Percentiles rank a stretch among this genome's conserved stretches.
Conservation (phyloP, 768 basidiomycete species). For the Leccinellum albellum region DNA sequence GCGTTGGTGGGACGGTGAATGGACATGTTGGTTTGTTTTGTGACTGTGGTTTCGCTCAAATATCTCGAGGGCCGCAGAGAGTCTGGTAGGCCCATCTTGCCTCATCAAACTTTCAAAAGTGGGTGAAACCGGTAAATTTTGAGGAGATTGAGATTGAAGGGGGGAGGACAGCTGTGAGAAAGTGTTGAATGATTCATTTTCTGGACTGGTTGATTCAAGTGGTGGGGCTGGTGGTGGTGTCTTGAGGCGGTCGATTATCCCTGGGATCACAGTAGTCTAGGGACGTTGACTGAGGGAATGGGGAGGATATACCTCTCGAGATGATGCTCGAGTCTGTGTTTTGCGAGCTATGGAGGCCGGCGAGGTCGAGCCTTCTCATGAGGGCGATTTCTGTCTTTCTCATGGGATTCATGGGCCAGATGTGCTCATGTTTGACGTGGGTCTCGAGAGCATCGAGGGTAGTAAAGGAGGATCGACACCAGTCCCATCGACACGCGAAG, state of each 20-base stretch:
- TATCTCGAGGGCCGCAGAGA: slow-evolving; percentile 16
- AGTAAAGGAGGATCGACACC: slow-evolving; percentile 45
- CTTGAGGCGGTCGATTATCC: background rate
- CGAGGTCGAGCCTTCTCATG: slow-evolving; percentile 36
- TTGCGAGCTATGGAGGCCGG: slow-evolving; percentile 26
- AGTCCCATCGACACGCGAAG: slow-evolving; percentile 49
- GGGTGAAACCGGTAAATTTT: slow-evolving; percentile 18
- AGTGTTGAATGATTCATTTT: slow-evolving; percentile 8
- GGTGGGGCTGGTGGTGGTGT: slow-evolving; percentile 4
- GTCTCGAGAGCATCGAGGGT: slow-evolving; percentile 36
- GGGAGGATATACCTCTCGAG: slow-evolving; percentile 17
- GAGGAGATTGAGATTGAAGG: slow-evolving; percentile 8
- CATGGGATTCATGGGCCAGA: slow-evolving; percentile 42
- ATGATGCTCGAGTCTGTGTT: slow-evolving; percentile 10
- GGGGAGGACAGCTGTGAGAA: slow-evolving; percentile 25
- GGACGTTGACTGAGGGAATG: background rate
- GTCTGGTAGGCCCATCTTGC: slow-evolving; percentile 3
- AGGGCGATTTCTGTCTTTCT: slow-evolving; percentile 42
- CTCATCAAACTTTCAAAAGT: slow-evolving; percentile 15
- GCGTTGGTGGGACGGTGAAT: background rate
- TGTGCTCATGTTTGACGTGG: slow-evolving; percentile 50
- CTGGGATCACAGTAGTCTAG: slow-evolving; percentile 10
- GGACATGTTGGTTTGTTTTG: background rate
- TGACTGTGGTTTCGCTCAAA: slow-evolving; percentile 15
- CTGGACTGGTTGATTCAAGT: background rate